Evolutionary conservation across 148 eudicot genomes (phyloP).

Genomic region (Euryodendron excelsum): DNA sequence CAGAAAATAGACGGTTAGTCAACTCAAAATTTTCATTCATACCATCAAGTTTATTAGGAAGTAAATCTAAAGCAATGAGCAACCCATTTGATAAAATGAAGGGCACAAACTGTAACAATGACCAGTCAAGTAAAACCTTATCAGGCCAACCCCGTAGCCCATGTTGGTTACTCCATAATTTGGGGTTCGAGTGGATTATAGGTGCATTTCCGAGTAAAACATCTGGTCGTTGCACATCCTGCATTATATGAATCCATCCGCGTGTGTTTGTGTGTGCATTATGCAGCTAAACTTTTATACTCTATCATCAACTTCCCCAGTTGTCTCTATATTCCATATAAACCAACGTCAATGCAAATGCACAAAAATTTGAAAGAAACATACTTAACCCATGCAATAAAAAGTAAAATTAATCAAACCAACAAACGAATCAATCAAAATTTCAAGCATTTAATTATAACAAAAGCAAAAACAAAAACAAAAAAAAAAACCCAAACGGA

Average conservation of each 20-base stretch:
- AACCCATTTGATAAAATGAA: not conserved
- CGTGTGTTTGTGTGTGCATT: not conserved
- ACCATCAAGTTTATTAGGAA: not conserved
- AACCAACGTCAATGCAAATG: not conserved
- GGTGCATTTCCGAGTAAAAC: too few species aligned
- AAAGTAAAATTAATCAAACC: not conserved
- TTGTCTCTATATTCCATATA: not conserved
- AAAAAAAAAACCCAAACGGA: too few species aligned
- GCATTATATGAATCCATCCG: too few species aligned
- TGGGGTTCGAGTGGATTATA: too few species aligned
- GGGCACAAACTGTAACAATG: not conserved
- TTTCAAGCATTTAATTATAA: not conserved
- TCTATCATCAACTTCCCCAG: not conserved
- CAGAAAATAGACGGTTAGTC: not conserved
- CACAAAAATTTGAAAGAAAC: not conserved
- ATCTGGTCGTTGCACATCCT: too few species aligned
- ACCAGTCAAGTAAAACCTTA: not conserved
- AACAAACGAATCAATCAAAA: not conserved
- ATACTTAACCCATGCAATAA: not conserved
- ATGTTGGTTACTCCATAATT: too few species aligned
- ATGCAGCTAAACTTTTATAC: not conserved
- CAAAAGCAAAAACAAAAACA: not conserved
- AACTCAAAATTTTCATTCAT: not conserved
- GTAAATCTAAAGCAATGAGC: not conserved
- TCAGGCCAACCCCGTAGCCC: not conserved